Evolutionary conservation across 352 stramenopile genomes (phyloP).

Genomic region (Globisporangium canariense): DNA sequence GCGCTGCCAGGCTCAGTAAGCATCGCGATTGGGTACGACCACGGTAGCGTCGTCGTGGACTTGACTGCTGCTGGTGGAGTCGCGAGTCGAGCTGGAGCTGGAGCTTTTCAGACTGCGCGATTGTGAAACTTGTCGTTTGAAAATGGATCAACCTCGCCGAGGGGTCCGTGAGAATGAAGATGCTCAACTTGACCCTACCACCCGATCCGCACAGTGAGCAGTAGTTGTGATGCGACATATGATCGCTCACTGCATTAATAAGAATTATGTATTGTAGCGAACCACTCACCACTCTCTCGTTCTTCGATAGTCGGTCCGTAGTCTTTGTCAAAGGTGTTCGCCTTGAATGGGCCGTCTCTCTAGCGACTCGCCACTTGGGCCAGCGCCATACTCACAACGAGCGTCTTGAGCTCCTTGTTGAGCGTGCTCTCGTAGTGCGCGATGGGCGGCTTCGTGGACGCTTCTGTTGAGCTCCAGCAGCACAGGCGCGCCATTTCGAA

Average conservation of each 20-base stretch:
- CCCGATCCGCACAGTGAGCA: no score
- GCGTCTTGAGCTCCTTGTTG: background rate
- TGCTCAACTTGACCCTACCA: no score
- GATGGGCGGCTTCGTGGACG: background rate
- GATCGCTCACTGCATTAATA: no score
- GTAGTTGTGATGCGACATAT: no score
- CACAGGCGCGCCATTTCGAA: no score
- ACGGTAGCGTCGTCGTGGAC: background rate
- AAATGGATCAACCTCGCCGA: no score
- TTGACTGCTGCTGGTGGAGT: background rate
- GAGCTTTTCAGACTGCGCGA: background rate
- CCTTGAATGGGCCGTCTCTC: background rate
- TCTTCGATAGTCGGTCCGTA: background rate
- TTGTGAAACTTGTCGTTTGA: background rate
- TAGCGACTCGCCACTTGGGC: background rate
- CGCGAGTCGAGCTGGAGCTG: background rate
- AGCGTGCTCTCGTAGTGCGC: background rate
- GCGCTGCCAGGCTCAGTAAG: background rate
- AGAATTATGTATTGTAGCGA: no score
- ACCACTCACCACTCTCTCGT: no score
- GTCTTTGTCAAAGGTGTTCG: background rate
- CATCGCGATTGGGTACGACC: slow-evolving; percentile 6
- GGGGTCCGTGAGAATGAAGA: no score
- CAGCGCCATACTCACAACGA: background rate
- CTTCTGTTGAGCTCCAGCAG: background rate